A percentile compares a stretch with the other conserved stretches of the same genome.
Conservation (phyloP, 352 stramenopile species). For the Pythium insidiosum region DNA sequence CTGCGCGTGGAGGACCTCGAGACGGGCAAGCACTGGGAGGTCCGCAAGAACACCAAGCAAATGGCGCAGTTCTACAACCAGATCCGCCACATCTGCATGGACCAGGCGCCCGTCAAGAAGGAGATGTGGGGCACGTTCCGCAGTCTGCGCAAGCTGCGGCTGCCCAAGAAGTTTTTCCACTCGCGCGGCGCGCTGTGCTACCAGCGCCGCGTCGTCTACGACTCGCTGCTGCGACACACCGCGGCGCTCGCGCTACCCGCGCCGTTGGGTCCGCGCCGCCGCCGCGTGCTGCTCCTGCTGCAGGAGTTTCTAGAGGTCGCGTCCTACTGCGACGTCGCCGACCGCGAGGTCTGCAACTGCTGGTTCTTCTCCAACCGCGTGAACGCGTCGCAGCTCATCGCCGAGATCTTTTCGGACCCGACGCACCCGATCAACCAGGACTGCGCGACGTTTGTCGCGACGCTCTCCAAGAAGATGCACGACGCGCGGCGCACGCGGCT, state of each 20-base stretch:
- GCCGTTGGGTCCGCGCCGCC: conserved; percentile 41
- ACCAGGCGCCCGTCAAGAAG: conserved; percentile 42
- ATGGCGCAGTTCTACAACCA: conserved; percentile 55
- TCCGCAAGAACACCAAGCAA: conserved; percentile 50
- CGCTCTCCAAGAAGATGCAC: conserved; percentile 27
- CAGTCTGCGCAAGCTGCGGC: conserved; percentile 29
- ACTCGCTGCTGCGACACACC: conserved; percentile 61
- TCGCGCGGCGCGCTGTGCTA: conserved; percentile 39
- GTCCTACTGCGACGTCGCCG: conserved; percentile 30
- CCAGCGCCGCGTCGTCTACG: conserved; percentile 54
- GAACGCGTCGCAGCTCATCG: conserved; percentile 32
- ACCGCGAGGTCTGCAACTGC: conserved; percentile 31
- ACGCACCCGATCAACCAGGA: conserved; percentile 22
- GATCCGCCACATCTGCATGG: conserved; percentile 39
- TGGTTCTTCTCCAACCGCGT: conserved; percentile 27
- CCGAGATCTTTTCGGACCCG: conserved; percentile 27
- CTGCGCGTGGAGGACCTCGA: conserved; percentile 44
- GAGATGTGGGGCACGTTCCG: conserved; percentile 48
- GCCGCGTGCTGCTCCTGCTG: conserved; percentile 37
- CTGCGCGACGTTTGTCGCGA: conserved; percentile 27
- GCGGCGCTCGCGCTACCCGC: conserved; percentile 44
- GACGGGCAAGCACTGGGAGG: conserved; percentile 46
- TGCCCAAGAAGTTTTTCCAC: conserved; percentile 49
- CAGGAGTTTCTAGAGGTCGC: conserved; percentile 53
- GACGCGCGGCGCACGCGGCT: conserved; percentile 30